These are phyloP conservation scores for Acer saccharum DNA, from an alignment of 345 rosid species.

Conservation along the genomic window DNA sequence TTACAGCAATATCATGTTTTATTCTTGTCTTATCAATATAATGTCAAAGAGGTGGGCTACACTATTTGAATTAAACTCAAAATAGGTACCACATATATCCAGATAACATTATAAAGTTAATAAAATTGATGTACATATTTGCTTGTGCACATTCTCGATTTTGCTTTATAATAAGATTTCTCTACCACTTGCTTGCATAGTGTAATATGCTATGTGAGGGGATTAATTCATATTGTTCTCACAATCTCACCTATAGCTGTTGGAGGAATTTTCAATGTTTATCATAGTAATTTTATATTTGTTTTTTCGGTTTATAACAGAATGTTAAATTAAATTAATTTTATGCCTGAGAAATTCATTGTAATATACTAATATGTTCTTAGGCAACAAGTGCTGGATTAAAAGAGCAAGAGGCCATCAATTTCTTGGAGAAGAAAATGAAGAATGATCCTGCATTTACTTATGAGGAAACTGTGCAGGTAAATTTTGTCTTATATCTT, in stretches of 20 bases:
- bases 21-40: not conserved
- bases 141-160: not conserved
- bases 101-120: not conserved
- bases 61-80: not conserved
- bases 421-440: conserved; percentile 99
- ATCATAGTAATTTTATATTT: no score
- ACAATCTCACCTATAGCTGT: not conserved
- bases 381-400: conserved; percentile 99
- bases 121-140: no score
- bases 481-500: conserved; percentile 24
- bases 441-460: conserved; percentile 87
- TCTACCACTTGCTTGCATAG: not conserved
- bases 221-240: not conserved
- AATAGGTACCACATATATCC: not conserved
- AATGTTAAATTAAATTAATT: not conserved
- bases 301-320: not conserved
- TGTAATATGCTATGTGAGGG: not conserved
- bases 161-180: not conserved
- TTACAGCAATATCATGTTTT: not conserved
- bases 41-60: not conserved
- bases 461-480: conserved; percentile 97
- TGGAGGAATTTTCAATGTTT: not conserved
- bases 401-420: conserved; percentile 98
- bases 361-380: conserved; percentile 8
- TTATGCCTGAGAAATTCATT: not conserved